These are phyloP conservation scores for Psilocybe sp. DNA, from an alignment of 768 basidiomycete genomes.

Conservation along the genomic window DNA sequence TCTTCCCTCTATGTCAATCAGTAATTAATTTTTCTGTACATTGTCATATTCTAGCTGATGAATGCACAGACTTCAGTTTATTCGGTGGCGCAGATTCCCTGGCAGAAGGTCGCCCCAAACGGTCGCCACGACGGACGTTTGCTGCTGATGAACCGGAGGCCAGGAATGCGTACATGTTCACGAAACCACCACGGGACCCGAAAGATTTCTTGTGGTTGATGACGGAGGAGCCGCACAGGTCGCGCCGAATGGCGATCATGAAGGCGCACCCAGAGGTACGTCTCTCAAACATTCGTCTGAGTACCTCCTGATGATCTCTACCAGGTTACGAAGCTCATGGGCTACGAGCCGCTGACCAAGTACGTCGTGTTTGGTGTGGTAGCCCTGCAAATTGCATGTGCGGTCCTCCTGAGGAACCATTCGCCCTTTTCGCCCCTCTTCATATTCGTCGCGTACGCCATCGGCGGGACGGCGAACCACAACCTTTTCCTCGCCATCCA, in stretches of 20 bases:
- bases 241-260: conserved; percentile 83
- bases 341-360: conserved; percentile 88
- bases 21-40: background rate
- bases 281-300: conserved; percentile 3
- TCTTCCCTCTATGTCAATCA: conserved; percentile 15
- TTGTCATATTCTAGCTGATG: background rate
- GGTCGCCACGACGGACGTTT: conserved; percentile 51
- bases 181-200: conserved; percentile 68
- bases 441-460: conserved; percentile 71
- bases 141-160: conserved; percentile 36
- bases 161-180: conserved; percentile 31
- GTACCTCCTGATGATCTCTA: background rate
- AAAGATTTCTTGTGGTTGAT: conserved; percentile 93
- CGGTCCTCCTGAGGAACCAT: conserved; percentile 64
- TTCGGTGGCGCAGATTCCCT: conserved; percentile 84
- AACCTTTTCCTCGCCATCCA: conserved; percentile 98
- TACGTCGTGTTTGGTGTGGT: conserved; percentile 86
- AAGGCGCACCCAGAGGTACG: conserved; percentile 90
- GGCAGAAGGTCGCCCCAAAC: conserved; percentile 40
- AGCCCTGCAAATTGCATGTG: conserved; percentile 63
- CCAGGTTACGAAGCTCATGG: conserved; percentile 96
- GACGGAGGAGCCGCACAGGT: conserved; percentile 97
- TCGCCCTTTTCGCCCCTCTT: conserved; percentile 71
- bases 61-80: conserved; percentile 67
- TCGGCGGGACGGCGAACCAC: conserved; percentile 96